Evolutionary conservation across 2,329 filamentous ascomycete species (phyloP).

Genomic region (Fusarium coffeatum): DNA sequence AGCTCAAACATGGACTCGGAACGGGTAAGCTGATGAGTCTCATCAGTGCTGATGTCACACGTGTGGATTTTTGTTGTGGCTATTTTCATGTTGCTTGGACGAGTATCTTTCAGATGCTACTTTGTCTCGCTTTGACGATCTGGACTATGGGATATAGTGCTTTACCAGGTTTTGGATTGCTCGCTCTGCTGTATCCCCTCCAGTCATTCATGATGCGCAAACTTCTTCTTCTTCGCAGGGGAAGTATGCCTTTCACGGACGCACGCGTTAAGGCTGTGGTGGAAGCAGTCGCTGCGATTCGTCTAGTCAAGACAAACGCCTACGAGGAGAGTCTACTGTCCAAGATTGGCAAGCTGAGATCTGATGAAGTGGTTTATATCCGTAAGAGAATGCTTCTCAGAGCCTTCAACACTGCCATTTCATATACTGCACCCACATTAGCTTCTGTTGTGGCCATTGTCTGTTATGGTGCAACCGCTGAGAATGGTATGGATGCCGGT

Average conservation of each 20-base stretch:
- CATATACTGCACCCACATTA: constrained; percentile 19
- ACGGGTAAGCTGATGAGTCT: constrained; percentile 49
- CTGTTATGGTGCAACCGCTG: constrained; percentile 22
- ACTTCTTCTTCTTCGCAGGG: constrained; percentile 15
- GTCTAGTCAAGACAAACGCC: constrained; percentile 23
- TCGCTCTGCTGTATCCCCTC: constrained; percentile 21
- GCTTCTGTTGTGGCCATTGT: constrained; percentile 27
- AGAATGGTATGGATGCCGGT: constrained; percentile 22
- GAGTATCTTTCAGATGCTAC: constrained; percentile 47
- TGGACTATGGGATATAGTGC: constrained; percentile 29
- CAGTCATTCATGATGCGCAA: constrained; percentile 29
- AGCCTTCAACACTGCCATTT: constrained; percentile 23
- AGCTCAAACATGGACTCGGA: constrained; percentile 35
- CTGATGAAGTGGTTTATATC: constrained; percentile 20
- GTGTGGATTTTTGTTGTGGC: constrained; percentile 49
- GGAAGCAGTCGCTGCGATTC: constrained; percentile 20
- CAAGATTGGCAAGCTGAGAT: constrained; percentile 24
- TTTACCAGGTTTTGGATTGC: constrained; percentile 15
- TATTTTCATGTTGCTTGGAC: constrained; percentile 50
- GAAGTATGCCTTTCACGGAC: constrained; percentile 27
- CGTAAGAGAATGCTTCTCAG: constrained; percentile 34
- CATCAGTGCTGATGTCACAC: constrained; percentile 50
- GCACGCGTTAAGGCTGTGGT: constrained; percentile 24
- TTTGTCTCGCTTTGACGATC: constrained; percentile 44
- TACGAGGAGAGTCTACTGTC: constrained; percentile 28